phyloP scores from a whole-genome alignment of 2,329 filamentous ascomycete genomes.

The Curvularia lunata region DNA sequence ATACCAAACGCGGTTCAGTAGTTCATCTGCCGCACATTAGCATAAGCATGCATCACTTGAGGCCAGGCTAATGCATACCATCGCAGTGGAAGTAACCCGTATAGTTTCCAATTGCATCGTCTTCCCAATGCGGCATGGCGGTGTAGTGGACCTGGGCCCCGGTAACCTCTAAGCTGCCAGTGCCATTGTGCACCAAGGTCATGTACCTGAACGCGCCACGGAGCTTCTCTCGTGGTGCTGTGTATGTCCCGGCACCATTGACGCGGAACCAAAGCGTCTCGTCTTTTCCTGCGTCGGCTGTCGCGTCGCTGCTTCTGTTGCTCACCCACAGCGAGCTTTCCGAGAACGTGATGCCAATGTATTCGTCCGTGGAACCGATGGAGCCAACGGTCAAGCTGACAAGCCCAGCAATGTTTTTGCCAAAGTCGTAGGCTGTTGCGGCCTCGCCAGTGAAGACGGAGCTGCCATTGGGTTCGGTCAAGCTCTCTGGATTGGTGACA shows the following conservation, averaged over 20 bases:
- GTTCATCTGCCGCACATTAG: slow-evolving; percentile 44
- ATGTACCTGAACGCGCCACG: slow-evolving; percentile 57
- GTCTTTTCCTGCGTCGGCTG: slow-evolving; percentile 55
- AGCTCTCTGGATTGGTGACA: slow-evolving; percentile 44
- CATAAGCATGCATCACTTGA: not conserved
- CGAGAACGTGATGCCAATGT: slow-evolving; percentile 53
- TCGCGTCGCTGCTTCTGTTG: slow-evolving; percentile 55
- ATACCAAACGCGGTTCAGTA: slow-evolving; percentile 55
- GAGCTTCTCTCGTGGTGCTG: slow-evolving; percentile 50
- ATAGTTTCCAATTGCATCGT: slow-evolving; percentile 46
- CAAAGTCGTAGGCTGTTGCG: slow-evolving; percentile 52
- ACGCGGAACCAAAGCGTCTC: slow-evolving; percentile 57
- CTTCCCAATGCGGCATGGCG: slow-evolving; percentile 52
- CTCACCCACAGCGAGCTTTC: slow-evolving; percentile 59
- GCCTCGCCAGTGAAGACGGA: slow-evolving; percentile 47
- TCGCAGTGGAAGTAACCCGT: slow-evolving; percentile 54
- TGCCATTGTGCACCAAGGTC: slow-evolving; percentile 54
- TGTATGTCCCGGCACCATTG: slow-evolving; percentile 50
- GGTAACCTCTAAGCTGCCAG: slow-evolving; percentile 48
- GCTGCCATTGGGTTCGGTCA: slow-evolving; percentile 36
- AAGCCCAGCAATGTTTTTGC: slow-evolving; percentile 52
- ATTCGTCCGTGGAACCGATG: slow-evolving; percentile 45
- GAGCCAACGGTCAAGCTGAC: slow-evolving; percentile 47
- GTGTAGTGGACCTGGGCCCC: slow-evolving; percentile 54
- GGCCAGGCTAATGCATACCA: slow-evolving; percentile 27